Base-by-base conservation (phyloP, 1,139 yeast genomes). In the Torulaspora globosa region DNA sequence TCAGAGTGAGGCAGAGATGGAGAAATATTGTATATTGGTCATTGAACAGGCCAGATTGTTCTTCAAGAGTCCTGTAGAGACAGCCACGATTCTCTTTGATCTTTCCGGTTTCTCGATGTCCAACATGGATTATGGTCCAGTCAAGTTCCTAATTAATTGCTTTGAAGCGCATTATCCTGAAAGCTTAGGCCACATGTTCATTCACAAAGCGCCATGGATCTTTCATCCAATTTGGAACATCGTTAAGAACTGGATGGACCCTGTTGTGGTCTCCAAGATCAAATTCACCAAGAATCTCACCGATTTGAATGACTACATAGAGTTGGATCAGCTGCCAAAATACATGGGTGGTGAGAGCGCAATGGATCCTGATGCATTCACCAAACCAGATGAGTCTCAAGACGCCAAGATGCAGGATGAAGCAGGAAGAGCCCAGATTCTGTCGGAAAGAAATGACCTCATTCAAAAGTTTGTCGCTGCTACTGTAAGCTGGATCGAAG, bases 101-200 rank as follows among this genome's bases (percentile, higher is more conserved):
- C 66, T 88, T 60, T 70, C 82, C 7, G 92, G 80, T 9, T 87
- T 88, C 59, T 73, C 88, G 3, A 73, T 84, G 70, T 72, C 84
- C 39, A 88, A 87, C 65, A 87, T 88, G 84, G 96, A 88, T 67
- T 84, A 84, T 59, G 73, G 76, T 6, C 87, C 94, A 3, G 89
- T 87, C 44, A 84, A 84, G 66, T 87, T 84, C 67, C 75, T 88
- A 67, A 79, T 85, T 49, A 74, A 77, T 46, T 79, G 86, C 50
- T 85, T 88, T 62, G 95, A 88, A 68, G 88, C 88, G 1, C 89
- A 86, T 63, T 88, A 86, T 63, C 96, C 96, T 1, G 96, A 88
- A 66, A 80, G 84, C 42, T 73, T 88, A 40, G 94, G 94, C 14
- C 76, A 76, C 45, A 67, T 88, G 43, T 72, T 85, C 59, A 80